Evolutionary conservation across 352 stramenopile species (phyloP).

Genomic region (Phytophthora rubi): DNA sequence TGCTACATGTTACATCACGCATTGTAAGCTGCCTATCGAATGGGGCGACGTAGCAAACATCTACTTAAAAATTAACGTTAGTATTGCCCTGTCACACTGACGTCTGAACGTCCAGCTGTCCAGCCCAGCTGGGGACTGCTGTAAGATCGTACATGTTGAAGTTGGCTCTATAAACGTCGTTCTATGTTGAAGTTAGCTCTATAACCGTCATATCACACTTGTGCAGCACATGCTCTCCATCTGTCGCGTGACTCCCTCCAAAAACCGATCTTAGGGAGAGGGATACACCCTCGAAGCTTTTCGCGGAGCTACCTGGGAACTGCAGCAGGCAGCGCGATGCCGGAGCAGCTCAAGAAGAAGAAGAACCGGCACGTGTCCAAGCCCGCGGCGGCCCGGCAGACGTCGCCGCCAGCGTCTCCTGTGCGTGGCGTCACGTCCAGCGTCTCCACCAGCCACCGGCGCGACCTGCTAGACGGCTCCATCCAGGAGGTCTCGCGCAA

Average conservation of each 20-base stretch:
- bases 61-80: no score
- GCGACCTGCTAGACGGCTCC: constrained; percentile 37
- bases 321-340: constrained; percentile 4
- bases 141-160: no score
- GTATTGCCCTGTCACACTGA: no score
- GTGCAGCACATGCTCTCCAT: background rate
- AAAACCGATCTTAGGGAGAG: background rate
- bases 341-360: constrained; percentile 18
- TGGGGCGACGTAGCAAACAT: no score
- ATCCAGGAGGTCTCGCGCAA: constrained; percentile 41
- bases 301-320: no score
- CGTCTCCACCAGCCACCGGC: constrained; percentile 26
- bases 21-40: no score
- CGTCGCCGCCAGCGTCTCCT: constrained; percentile 6
- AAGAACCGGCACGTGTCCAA: constrained; percentile 44
- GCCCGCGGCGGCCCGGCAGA: constrained; percentile 26
- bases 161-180: no score
- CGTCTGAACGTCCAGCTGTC: no score
- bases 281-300: background rate
- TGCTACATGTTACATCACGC: no score
- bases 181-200: background rate
- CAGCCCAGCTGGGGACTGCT: no score
- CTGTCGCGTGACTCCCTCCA: background rate
- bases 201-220: background rate
- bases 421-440: background rate